A percentile compares a stretch with the other conserved stretches of the same genome.
These are phyloP conservation scores for Alliaria petiolata DNA, from an alignment of 345 rosid genomes.

Conservation along the genomic window DNA sequence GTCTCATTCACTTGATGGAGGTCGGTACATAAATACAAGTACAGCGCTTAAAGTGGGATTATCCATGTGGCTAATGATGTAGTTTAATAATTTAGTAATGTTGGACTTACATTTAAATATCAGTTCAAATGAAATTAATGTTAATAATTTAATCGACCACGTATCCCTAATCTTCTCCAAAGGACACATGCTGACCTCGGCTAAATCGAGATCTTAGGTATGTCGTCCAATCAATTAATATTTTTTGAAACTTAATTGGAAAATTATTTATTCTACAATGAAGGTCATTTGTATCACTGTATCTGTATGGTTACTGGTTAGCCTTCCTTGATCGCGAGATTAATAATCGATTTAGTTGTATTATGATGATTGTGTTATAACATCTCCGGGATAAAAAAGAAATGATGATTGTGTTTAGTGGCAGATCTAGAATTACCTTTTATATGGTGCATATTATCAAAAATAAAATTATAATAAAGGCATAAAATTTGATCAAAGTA, in stretches of 20 bases:
- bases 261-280: too few relatives aligned
- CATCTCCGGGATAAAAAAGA: too few relatives aligned
- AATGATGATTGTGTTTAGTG: too few relatives aligned
- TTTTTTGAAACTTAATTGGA: neutral
- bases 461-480: too few relatives aligned
- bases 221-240: constrained; percentile 23
- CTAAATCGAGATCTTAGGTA: constrained; percentile 34
- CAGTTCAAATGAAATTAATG: neutral
- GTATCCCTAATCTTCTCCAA: constrained; percentile 34
- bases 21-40: constrained; percentile 36
- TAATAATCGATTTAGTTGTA: too few relatives aligned
- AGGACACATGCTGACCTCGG: constrained; percentile 30
- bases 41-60: constrained; percentile 37
- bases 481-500: too few relatives aligned
- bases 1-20: constrained; percentile 35
- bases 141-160: constrained; percentile 16
- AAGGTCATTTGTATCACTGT: too few relatives aligned
- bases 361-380: too few relatives aligned
- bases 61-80: constrained; percentile 37
- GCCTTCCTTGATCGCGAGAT: too few relatives aligned
- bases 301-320: too few relatives aligned
- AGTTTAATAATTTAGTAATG: constrained; percentile 10
- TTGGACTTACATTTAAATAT: constrained; percentile 21
- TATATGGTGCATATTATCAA: too few relatives aligned
- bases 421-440: too few relatives aligned